Base-by-base conservation (phyloP, 225 moss, liverwort and hornwort genomes). In the Pleurozium schreberi region DNA sequence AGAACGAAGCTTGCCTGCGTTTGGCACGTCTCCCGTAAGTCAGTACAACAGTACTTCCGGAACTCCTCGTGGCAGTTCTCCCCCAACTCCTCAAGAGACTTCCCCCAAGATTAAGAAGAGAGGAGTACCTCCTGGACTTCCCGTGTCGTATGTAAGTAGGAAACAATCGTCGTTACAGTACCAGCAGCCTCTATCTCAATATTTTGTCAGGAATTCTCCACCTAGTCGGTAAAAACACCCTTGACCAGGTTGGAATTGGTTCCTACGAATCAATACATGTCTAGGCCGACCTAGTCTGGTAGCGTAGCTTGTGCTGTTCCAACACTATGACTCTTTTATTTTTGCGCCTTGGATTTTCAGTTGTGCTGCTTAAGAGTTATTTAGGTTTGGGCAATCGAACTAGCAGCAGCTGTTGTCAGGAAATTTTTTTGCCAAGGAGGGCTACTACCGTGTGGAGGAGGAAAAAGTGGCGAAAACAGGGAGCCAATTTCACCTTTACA, bases 1-100 rank as follows among this genome's bases (percentile, higher is more conserved):
- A 33, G 93, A 98, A 53, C 95, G 95, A 84, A 91, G 96, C 70
- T 84, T 98, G 91, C 93, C 95, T 25, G 92, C 91, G 19, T 93
- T 93, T 66, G 94, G 92, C 50, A 90, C 82, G 59, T 81, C 86
- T 38, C 89, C 92, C 31, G 77, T 77, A 22, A 90, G 84, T 52
- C 21, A 67, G 33, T 88, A 92, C 59, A 60, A 49, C 78, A 89
- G 88, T 30, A 61, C 75, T n/a, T 86, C 91, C 30, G 81, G 86
- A 49, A 90, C 88, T 74, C 88, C 93, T 43, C 89, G 91, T 50
- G 89, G 60, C 74, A 93, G 89, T 85, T 88, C 89, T 70, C 88
- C 91, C 40, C 65, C 58, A 27, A 90, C 89, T 61, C 91, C 92
- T 17, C 70, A 75, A n/a, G 91, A 89, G 42, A 80, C 82, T 45